These are phyloP conservation scores for Fusarium chuoi DNA, from an alignment of 2,329 filamentous ascomycete genomes.

Conservation along the genomic window DNA sequence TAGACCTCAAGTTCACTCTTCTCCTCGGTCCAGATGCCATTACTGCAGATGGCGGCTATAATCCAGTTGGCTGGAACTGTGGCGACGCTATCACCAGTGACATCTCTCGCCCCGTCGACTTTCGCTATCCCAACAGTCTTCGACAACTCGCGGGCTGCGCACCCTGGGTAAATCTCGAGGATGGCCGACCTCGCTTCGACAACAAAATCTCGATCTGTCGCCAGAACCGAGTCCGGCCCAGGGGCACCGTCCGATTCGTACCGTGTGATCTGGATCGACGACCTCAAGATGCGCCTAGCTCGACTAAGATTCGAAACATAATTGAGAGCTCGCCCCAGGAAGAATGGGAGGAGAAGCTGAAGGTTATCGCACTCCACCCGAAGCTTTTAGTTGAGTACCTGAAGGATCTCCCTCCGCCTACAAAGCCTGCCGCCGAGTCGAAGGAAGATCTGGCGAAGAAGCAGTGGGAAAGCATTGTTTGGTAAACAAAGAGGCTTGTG, in stretches of 20 bases:
- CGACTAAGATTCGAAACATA: constrained; percentile 37
- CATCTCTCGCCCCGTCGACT: constrained; percentile 40
- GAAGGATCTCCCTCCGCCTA: background rate
- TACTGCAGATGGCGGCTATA: background rate
- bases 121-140: constrained; percentile 38
- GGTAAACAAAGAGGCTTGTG: background rate
- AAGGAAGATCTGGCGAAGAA: background rate
- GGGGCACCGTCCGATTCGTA: constrained; percentile 34
- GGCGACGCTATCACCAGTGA: constrained; percentile 40
- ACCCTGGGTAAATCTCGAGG: constrained; percentile 24
- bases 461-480: background rate
- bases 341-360: background rate
- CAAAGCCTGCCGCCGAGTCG: background rate
- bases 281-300: constrained; percentile 30
- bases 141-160: constrained; percentile 36
- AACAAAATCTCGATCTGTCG: constrained; percentile 23
- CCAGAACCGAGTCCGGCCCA: constrained; percentile 15
- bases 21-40: constrained; percentile 43
- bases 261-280: background rate
- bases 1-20: constrained; percentile 40
- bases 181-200: constrained; percentile 11
- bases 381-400: constrained; percentile 21
- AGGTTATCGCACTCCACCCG: constrained; percentile 7
- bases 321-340: constrained; percentile 3
- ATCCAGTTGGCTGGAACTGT: constrained; percentile 39